phyloP scores from a whole-genome alignment of 1,284 basidiomycete species.

The Kwoniella shivajii region DNA sequence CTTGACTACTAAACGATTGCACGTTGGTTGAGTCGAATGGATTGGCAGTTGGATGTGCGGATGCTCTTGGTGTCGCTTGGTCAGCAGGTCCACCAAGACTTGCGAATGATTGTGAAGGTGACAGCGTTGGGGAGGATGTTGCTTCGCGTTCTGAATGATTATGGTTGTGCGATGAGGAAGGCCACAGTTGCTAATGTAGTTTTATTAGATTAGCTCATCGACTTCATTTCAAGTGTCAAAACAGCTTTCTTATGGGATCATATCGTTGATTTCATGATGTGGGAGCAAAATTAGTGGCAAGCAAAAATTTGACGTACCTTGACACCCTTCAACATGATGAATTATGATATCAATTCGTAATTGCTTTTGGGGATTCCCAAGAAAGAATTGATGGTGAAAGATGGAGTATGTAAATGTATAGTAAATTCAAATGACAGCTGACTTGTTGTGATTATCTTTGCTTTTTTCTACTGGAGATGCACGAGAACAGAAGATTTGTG shows the following conservation, averaged over 20 bases:
- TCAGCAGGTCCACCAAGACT: slow-evolving; percentile 58
- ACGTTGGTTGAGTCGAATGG: slow-evolving; percentile 63
- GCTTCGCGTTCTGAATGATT: slow-evolving; percentile 38
- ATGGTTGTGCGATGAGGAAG: slow-evolving; percentile 31
- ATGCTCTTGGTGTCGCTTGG: slow-evolving; percentile 71
- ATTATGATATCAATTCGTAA: neutral
- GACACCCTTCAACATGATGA: slow-evolving; percentile 51
- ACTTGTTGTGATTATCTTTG: slow-evolving; percentile 1
- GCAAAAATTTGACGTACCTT: slow-evolving; percentile 36
- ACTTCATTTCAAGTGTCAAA: neutral
- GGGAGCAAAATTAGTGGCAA: slow-evolving; percentile 1
- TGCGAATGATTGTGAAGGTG: slow-evolving; percentile 44
- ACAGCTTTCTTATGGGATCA: slow-evolving; percentile 3
- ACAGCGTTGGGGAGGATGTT: slow-evolving; percentile 33
- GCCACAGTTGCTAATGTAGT: slow-evolving; percentile 45
- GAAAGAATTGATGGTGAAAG: neutral
- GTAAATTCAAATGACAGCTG: neutral
- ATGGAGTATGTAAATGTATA: neutral
- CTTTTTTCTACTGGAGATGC: no score
- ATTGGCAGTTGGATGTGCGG: slow-evolving; percentile 58
- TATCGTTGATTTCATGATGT: neutral
- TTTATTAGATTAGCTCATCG: neutral
- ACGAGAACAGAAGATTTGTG: no score
- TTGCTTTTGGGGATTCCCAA: neutral
- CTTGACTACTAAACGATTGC: slow-evolving; percentile 15